These are phyloP conservation scores for Penicillium canescens DNA, from an alignment of 495 filamentous ascomycete species.

Conservation along the genomic window DNA sequence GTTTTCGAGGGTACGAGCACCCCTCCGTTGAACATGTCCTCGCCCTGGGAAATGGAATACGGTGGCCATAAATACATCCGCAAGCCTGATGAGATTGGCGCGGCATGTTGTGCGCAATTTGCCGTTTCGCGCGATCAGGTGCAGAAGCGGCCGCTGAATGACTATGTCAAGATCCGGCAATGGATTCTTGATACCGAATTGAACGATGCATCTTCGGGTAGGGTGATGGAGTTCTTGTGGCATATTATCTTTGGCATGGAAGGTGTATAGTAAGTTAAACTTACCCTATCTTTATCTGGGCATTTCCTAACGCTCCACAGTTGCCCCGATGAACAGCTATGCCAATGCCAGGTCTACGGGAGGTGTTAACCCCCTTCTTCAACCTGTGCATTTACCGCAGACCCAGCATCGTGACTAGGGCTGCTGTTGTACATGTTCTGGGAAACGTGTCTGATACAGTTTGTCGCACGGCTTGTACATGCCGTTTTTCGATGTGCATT, in stretches of 20 bases:
- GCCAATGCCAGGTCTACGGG: conserved; percentile 53
- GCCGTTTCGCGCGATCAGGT: conserved; percentile 54
- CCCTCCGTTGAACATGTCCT: conserved; percentile 42
- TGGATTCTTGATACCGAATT: conserved; percentile 65
- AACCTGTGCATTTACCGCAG: background rate
- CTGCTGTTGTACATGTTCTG: background rate
- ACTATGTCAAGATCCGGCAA: conserved; percentile 63
- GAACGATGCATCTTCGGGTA: conserved; percentile 61
- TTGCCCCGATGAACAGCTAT: conserved; percentile 47
- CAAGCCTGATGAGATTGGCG: conserved; percentile 37
- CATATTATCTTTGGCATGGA: conserved; percentile 62
- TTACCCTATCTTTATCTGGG: background rate
- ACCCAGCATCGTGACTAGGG: background rate
- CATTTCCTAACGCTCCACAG: conserved; percentile 17
- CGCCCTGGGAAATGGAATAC: conserved; percentile 11
- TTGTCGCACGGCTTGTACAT: background rate
- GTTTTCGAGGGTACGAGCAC: conserved; percentile 55
- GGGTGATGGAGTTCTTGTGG: conserved; percentile 78
- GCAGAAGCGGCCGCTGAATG: conserved; percentile 52
- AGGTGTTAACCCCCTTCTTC: conserved; percentile 30
- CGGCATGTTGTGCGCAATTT: conserved; percentile 71
- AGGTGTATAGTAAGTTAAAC: conserved; percentile 41
- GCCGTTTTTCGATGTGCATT: background rate
- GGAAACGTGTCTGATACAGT: background rate
- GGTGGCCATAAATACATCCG: conserved; percentile 19